Evolutionary conservation across 805 yeast genomes (phyloP), one percentile per base, ranked within the genome.

Genomic region (Pichia heedii): DNA sequence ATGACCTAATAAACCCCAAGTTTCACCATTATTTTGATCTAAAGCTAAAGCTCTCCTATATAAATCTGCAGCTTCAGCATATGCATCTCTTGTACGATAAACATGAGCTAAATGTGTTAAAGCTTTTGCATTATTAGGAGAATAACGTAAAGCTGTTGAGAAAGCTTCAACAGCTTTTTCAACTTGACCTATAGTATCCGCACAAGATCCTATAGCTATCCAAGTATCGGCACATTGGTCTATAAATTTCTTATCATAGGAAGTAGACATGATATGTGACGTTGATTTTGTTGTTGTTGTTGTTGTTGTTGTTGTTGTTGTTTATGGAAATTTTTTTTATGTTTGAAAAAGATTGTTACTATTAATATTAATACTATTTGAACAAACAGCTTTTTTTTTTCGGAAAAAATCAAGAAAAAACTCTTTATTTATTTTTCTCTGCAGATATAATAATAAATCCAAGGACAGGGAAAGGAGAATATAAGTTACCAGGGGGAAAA

Each of bases 1-100:
- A 66, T 93, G 97, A 42, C 98, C 96, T 54, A 89, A 68, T 15
- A 90, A 74, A 0, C 97, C 97, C 97, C 98, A 93, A 32, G 94
- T 86, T 54, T 90, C 97, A 46, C 97, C 96, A 54, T 87, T 81
- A 58, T 85, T 90, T 19, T 88, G 90, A 55, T 81, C 79, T 42
- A 84, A 73, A 43, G 82, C 75, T 44, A 93, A 66, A 6, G 96
- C 94, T 53, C 87, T 76, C 63, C 90, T 94, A 65, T 87, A 90
- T 50, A 87, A 74, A 61, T 93, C 97, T 13, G 96, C 94, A 15
- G 97, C 97, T 61, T 87, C 86, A 52, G 86, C 84, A 56, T 88
- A 93, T 62, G 85, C 84, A 61, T 90, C 97, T 48, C 89, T 72
- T 18, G 89, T 79, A 43, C 97, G 77, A 64, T 87, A 90, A 26